A percentile compares a stretch with the other conserved stretches of the same genome.
Evolutionary conservation across 495 filamentous ascomycete genomes (phyloP).

Genomic region (Pyronema omphalodes): DNA sequence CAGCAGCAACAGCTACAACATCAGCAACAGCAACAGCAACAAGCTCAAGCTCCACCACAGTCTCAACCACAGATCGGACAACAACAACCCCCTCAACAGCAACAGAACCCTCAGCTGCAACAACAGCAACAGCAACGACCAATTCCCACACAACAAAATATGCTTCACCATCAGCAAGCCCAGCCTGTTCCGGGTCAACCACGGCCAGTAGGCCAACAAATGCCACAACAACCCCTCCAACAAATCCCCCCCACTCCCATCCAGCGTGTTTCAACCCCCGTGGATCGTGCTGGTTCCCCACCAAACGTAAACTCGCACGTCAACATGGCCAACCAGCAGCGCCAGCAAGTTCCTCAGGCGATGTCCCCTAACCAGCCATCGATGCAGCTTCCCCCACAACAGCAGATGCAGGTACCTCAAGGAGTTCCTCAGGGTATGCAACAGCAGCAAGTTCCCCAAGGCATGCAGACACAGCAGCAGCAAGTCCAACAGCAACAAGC

Average conservation of each 20-base stretch:
- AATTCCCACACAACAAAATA: slow-evolving; percentile 8
- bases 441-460: no score
- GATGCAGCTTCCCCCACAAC: slow-evolving; percentile 16
- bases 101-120: slow-evolving; percentile 13
- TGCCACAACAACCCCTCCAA: not conserved
- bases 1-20: slow-evolving; percentile 12
- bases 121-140: slow-evolving; percentile 12
- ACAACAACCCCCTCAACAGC: slow-evolving; percentile 8
- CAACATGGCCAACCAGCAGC: slow-evolving; percentile 16
- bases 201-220: not conserved
- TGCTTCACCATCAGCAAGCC: slow-evolving; percentile 20
- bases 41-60: slow-evolving; percentile 1
- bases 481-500: slow-evolving; percentile 7
- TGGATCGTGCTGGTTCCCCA: slow-evolving; percentile 1
- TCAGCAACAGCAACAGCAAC: slow-evolving; percentile 3
- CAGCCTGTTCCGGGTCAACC: not conserved
- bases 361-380: slow-evolving; percentile 1
- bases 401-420: slow-evolving; percentile 14
- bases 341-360: slow-evolving; percentile 10
- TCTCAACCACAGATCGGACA: slow-evolving; percentile 11
- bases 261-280: slow-evolving; percentile 7
- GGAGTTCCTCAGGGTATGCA: slow-evolving; percentile 5
- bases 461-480: slow-evolving; percentile 8
- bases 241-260: not conserved
- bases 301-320: slow-evolving; percentile 19